Conservation (phyloP, 2,329 filamentous ascomycete genomes). For the Trichoderma guizhouense region DNA sequence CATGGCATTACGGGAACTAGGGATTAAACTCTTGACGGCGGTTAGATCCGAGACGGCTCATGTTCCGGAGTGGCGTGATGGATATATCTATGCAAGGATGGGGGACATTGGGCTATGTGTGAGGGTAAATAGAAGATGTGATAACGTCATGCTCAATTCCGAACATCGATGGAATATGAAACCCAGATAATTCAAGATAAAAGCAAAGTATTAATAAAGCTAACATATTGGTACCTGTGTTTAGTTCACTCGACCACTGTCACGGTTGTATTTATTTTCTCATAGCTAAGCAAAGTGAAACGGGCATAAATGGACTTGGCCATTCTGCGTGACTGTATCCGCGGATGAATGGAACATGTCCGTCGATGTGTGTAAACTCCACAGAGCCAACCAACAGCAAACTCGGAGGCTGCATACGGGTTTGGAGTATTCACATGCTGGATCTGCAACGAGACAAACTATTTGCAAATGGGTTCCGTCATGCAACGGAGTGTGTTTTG, state of each 20-base stretch:
- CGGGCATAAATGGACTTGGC: neutral
- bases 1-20: neutral
- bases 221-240: neutral
- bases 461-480: neutral
- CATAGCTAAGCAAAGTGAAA: neutral
- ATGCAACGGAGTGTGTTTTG: neutral
- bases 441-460: neutral
- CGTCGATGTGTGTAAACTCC: neutral
- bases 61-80: neutral
- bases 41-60: neutral
- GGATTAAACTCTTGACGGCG: neutral
- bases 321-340: neutral
- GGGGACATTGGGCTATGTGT: neutral
- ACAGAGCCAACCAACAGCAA: neutral
- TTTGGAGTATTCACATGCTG: neutral
- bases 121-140: neutral
- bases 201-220: neutral
- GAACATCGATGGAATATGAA: neutral
- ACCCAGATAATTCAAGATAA: neutral
- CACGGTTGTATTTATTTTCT: neutral
- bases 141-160: neutral
- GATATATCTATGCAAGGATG: neutral
- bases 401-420: neutral
- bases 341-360: neutral
- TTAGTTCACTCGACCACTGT: neutral